phyloP scores from a whole-genome alignment of 2,329 filamentous ascomycete species.

The Fusarium brevicatenulatum region DNA sequence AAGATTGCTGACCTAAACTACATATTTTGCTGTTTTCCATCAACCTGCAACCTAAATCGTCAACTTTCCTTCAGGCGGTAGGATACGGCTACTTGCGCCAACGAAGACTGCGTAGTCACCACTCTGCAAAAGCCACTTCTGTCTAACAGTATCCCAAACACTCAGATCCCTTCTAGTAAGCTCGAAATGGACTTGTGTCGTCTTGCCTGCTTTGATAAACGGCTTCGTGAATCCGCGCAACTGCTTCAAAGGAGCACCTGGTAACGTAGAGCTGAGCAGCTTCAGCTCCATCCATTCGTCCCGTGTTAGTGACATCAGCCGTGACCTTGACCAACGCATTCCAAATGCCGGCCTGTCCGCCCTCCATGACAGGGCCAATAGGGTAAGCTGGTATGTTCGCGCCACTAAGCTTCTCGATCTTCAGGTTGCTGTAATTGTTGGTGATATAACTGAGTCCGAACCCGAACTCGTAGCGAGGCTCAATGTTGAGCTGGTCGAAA shows the following conservation, averaged over 20 bases:
- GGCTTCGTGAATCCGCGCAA: neutral
- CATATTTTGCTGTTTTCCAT: no score
- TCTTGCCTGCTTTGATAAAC: neutral
- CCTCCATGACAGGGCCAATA: neutral
- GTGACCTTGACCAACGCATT: neutral
- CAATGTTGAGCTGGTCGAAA: neutral
- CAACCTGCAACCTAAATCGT: neutral
- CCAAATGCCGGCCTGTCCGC: neutral
- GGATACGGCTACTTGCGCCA: neutral
- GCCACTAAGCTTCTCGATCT: neutral
- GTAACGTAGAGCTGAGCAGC: neutral
- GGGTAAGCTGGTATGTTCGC: neutral
- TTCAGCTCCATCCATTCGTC: neutral
- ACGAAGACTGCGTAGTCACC: neutral
- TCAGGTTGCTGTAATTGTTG: neutral
- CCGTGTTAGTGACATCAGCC: neutral
- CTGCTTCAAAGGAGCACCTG: neutral
- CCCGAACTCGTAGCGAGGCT: neutral
- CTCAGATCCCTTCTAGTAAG: neutral
- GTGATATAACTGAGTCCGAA: neutral
- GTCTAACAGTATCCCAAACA: neutral
- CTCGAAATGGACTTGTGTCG: neutral
- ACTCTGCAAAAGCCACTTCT: neutral
- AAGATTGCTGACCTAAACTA: no score
- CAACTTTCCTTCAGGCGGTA: neutral